Percentiles rank a stretch among this genome's conserved stretches.
phyloP scores from a whole-genome alignment of 225 moss, liverwort and hornwort species.

The Sphagnum tenellum region DNA sequence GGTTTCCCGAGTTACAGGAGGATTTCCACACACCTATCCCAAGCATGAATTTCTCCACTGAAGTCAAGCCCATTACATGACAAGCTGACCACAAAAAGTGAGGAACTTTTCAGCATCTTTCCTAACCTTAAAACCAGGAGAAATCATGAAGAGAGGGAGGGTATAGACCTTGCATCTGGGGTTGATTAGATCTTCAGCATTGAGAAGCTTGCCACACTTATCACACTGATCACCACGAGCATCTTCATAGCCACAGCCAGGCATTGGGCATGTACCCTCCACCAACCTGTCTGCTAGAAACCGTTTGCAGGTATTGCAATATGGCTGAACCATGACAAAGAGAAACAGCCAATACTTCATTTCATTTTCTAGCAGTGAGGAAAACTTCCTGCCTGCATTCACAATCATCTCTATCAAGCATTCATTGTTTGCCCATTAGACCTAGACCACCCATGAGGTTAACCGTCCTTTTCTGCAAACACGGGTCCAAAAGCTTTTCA shows the following conservation, averaged over 20 bases:
- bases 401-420: too few relatives aligned
- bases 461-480: too few relatives aligned
- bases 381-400: too few relatives aligned
- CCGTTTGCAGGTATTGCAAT: constrained; percentile 61
- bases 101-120: too few relatives aligned
- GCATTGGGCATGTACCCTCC: constrained; percentile 74
- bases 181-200: constrained; percentile 69
- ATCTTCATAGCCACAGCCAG: constrained; percentile 75
- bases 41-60: neutral
- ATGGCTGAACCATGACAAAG: constrained; percentile 37
- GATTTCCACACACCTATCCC: constrained; percentile 50
- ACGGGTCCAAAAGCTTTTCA: too few relatives aligned
- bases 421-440: too few relatives aligned
- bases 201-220: constrained; percentile 62
- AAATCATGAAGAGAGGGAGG: neutral
- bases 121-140: too few relatives aligned
- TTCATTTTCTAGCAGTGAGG: too few relatives aligned
- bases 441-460: too few relatives aligned
- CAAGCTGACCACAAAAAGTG: too few relatives aligned
- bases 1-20: constrained; percentile 53
- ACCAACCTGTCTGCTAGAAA: constrained; percentile 86
- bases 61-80: neutral
- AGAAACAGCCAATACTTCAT: too few relatives aligned
- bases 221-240: constrained; percentile 94
- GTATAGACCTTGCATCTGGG: constrained; percentile 68